Base-by-base conservation (phyloP, 257 asterid species). In the Primulina huaijiensis region DNA sequence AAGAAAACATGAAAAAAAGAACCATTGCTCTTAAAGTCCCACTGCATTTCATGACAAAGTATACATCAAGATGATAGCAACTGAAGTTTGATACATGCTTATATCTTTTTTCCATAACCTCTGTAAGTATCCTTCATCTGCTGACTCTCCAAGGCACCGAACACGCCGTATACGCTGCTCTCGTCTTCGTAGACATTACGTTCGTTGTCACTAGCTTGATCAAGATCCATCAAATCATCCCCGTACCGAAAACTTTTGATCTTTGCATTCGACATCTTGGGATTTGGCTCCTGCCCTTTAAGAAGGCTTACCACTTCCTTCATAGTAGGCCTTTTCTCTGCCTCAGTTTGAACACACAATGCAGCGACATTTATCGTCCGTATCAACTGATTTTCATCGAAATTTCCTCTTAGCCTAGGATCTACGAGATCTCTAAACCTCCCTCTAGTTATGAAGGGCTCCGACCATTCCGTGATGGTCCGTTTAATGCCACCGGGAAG, bases 401-500 rank as follows among this genome's bases (percentile, higher is more conserved):
- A 88, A 43, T 78, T 82, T 40, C 90, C 95, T 0, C 85, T 68
- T 0, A 90, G 73, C 74, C 79, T 88, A 0, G 94, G 94, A 65
- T 90, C 97, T 31, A 80, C 90, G 3, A 90, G 84, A n/a, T 90
- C 92, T 64, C 76, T 78, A 35, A 79, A 83, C 72, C 70, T 73
- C 55, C 85, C 88, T 50, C 75, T 67, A 0, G 80, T 74, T 33
- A 90, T 85, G 65, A 85, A 53, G 3, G 97, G 94, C 74, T 86
- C 96, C 0, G 92, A 91, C 97, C 97, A 90, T 46, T 90, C 96
- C 0, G 97, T 90, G 3, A 90, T 88, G 23, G 97, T 88, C 72
- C 96, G 67, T 65, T 90, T 90, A 27, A 84, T 52, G 4, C 97
- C 97, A 52, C 90, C 92, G 0, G 94, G 96, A 14, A 90, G 92